A percentile compares a stretch with the other conserved stretches of the same genome.
Conservation (phyloP, 352 stramenopile species). For the Pilasporangium apinafurcum region DNA sequence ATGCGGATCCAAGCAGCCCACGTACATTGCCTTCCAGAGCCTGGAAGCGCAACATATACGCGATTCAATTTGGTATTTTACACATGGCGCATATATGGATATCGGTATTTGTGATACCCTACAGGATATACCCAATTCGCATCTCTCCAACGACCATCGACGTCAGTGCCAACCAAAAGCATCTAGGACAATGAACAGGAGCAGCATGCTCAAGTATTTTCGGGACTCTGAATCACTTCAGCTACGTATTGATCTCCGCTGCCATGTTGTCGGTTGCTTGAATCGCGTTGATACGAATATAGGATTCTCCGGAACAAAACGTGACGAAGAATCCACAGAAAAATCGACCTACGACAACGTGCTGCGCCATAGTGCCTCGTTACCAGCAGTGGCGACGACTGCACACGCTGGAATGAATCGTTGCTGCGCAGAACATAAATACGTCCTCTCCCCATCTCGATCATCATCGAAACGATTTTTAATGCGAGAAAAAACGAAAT, state of each 20-base stretch:
- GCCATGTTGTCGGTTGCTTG: constrained; percentile 42
- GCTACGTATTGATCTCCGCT: constrained; percentile 37
- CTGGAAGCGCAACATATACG: constrained; percentile 51
- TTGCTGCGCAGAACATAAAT: constrained; percentile 26
- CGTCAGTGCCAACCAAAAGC: neutral
- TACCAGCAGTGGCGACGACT: neutral
- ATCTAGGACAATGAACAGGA: too few species aligned
- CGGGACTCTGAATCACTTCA: constrained; percentile 26
- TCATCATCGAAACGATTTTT: constrained; percentile 29
- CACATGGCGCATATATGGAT: constrained; percentile 37
- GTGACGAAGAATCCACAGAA: constrained; percentile 10
- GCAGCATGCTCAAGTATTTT: constrained; percentile 28
- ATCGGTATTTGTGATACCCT: too few species aligned
- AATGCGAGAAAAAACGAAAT: constrained; percentile 16
- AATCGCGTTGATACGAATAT: constrained; percentile 7
- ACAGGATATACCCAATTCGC: too few species aligned
- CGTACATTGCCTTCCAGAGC: constrained; percentile 49
- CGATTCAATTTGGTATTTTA: constrained; percentile 61
- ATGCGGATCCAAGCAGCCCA: constrained; percentile 48
- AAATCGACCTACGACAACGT: constrained; percentile 14
- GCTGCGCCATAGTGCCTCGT: constrained; percentile 6
- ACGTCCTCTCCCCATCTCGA: constrained; percentile 11
- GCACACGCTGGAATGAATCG: constrained; percentile 2
- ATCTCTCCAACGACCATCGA: constrained; percentile 2
- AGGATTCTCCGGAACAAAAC: constrained; percentile 4